Evolutionary conservation across 352 stramenopile species (phyloP), one percentile per base, ranked within the genome.

Genomic region (Globisporangium uncinulatum): DNA sequence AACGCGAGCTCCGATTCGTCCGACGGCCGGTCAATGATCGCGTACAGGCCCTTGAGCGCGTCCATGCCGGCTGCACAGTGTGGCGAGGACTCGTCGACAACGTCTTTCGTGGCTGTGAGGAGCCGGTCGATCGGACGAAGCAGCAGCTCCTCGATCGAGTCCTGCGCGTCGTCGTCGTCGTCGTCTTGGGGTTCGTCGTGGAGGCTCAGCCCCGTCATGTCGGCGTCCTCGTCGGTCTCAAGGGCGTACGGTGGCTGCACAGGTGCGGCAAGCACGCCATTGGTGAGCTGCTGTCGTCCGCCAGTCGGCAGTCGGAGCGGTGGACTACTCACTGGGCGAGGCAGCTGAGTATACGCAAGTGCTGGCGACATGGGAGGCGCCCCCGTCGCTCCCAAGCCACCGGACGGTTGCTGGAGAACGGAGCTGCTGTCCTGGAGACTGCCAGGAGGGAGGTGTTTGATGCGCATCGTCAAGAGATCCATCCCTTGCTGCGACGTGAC

Each of bases 401-500:
- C 4, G 24, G 24, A 29, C 24, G 24, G 4, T 29, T 45, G 41
- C 41, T 21, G 42, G 8, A 24, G n/a, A 8, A 17, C 20, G 2
- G 42, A 17, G 42, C 42, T n/a, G 53, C 54, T 56, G 24, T 70
- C 65, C 2, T 61, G 49, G 0, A 87, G 59, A 41, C 61, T 74
- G 17, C 55, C 74, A 15, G 71, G 59, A 7, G 79, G 84, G 2
- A 94, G 59, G 57, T 90, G 83, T 59, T 92, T 93, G 19, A 95
- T 74, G 36, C 86, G 84, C 8, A 77, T 77, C 20, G 58, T 76
- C 13, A 95, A 51, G 37, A 95, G 63, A 56, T 95, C 86, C 46
- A 92, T 87, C 6, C 80, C 81, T 71, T 93, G 84, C 60, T 95
- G 83, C 20, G 65, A 85, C 9, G 69, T 87, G 9, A 95, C 79